These are phyloP conservation scores for Fomitopsis serialis DNA, from an alignment of 768 basidiomycete species.

Conservation along the genomic window DNA sequence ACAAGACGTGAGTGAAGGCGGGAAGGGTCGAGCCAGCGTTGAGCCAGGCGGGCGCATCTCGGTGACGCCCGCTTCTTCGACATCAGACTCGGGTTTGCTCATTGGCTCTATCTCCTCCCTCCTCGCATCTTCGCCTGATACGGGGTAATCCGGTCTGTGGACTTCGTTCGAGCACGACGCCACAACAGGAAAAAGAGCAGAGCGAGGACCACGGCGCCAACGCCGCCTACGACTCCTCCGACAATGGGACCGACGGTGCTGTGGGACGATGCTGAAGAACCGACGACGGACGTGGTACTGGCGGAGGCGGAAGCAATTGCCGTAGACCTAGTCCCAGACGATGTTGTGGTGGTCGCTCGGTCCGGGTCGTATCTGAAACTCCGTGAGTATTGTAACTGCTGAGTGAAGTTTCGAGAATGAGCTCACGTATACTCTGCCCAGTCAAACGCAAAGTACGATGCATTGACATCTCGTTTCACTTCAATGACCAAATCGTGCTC, in stretches of 20 bases:
- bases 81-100: no score
- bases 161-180: neutral
- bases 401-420: neutral
- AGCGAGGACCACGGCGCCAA: neutral
- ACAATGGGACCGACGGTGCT: neutral
- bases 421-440: neutral
- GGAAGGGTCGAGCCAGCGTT: neutral
- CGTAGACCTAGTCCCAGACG: neutral
- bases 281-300: neutral
- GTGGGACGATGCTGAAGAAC: neutral
- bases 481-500: slow-evolving; percentile 2
- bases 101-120: no score
- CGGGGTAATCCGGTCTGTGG: no score
- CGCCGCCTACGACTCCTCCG: neutral
- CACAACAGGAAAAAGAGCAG: neutral
- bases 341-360: neutral
- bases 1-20: neutral
- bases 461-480: neutral
- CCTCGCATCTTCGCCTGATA: no score
- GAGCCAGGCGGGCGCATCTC: no score
- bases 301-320: neutral
- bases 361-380: no score
- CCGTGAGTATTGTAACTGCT: neutral
- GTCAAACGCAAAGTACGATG: neutral
- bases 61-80: no score